A percentile compares a stretch with the other conserved stretches of the same genome.
Evolutionary conservation across 768 basidiomycete genomes (phyloP).

Genomic region (Tylopilus vinaceipallidus): DNA sequence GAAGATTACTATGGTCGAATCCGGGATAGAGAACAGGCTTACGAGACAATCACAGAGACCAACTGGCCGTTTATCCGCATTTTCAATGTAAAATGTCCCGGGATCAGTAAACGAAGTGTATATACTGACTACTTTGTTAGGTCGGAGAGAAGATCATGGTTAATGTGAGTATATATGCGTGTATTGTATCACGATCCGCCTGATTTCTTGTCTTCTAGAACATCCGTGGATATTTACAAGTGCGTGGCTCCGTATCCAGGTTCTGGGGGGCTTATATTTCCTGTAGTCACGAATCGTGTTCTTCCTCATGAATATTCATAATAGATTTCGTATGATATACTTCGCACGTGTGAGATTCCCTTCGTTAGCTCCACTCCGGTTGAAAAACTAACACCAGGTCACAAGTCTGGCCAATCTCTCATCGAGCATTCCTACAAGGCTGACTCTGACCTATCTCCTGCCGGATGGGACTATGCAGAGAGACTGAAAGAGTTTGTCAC

Average conservation of each 20-base stretch:
- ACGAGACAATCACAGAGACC: conserved; percentile 88
- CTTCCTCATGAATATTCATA: conserved; percentile 99
- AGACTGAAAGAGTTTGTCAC: conserved; percentile 87
- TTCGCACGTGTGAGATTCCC: conserved; percentile 77
- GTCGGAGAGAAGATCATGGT: conserved; percentile 96
- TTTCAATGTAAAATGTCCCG: conserved; percentile 61
- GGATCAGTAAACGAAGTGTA: not conserved
- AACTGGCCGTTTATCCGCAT: conserved; percentile 95
- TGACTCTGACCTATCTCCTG: conserved; percentile 92
- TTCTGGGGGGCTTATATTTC: conserved; percentile 1
- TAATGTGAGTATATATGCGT: conserved; percentile 54
- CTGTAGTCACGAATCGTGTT: conserved; percentile 89
- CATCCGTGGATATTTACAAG: conserved; percentile 87
- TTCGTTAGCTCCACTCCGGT: not conserved
- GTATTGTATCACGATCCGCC: not conserved
- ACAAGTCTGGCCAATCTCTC: conserved; percentile 93
- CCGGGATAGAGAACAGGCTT: conserved; percentile 78
- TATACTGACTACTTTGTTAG: conserved; percentile 37
- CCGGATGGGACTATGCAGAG: conserved; percentile 95
- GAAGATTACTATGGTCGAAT: conserved; percentile 93
- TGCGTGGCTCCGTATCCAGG: conserved; percentile 27
- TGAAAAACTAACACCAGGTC: not conserved
- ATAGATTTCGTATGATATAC: conserved; percentile 88
- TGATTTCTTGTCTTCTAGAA: conserved; percentile 43
- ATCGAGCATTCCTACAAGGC: conserved; percentile 99